These are phyloP conservation scores for Coemansia sp. DNA, from an alignment of 371 early-diverging fungal species.

Conservation along the genomic window DNA sequence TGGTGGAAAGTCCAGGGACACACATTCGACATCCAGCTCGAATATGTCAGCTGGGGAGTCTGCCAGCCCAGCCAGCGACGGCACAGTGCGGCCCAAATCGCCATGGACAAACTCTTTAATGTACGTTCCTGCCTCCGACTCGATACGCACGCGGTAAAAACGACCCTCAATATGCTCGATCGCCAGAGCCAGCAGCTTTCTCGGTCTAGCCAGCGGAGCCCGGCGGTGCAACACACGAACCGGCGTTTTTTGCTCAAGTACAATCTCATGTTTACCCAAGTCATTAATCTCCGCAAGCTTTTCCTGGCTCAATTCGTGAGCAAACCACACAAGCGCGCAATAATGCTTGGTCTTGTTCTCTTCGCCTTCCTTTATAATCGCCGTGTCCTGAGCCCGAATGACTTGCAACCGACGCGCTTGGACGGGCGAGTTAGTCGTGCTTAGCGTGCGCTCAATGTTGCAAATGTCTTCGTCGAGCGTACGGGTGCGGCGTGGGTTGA, in stretches of 20 bases:
- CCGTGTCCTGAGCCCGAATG: conserved; percentile 55
- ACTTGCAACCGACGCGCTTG: conserved; percentile 58
- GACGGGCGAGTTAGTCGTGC: conserved; percentile 58
- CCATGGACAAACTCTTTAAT: conserved; percentile 99
- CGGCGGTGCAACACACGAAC: conserved; percentile 90
- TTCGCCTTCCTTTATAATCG: conserved; percentile 82
- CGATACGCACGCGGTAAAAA: conserved; percentile 65
- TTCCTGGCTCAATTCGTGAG: conserved; percentile 45
- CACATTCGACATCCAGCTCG: conserved; percentile 60
- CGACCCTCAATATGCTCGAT: conserved; percentile 47
- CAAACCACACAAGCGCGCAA: conserved; percentile 72
- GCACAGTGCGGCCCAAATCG: conserved; percentile 89
- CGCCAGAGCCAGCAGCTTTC: conserved; percentile 61
- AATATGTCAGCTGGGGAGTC: conserved; percentile 73
- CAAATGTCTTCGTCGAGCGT: conserved; percentile 53
- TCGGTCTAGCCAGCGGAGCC: conserved; percentile 70
- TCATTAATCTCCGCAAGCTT: conserved; percentile 58
- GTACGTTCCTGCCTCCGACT: conserved; percentile 93
- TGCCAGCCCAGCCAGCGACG: conserved; percentile 72
- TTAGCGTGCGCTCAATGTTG: conserved; percentile 56
- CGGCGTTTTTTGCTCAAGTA: conserved; percentile 87
- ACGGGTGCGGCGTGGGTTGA: conserved; percentile 66
- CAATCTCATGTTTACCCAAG: conserved; percentile 54
- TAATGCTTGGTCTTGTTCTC: conserved; percentile 82
- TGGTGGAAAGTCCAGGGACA: conserved; percentile 51